Percentiles rank a stretch among this genome's conserved stretches.
Evolutionary conservation across 179 eudicot genomes (phyloP).

Genomic region (Spergularia azorica): DNA sequence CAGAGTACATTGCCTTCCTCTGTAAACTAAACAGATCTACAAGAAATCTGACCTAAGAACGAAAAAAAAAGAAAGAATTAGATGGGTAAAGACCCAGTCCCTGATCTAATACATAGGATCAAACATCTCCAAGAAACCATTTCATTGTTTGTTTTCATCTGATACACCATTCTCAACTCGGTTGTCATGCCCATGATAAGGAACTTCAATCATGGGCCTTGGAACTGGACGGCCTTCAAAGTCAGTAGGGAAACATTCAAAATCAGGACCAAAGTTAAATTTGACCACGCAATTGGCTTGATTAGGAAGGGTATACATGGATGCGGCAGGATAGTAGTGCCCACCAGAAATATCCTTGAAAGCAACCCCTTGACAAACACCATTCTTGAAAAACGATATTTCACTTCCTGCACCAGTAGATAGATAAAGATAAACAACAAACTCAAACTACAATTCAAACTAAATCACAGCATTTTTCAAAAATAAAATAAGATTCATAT

Average conservation of each 20-base stretch:
- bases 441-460: conserved; percentile 9
- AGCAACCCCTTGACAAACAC: conserved; percentile 86
- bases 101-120: conserved; percentile 13
- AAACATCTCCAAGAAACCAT: background rate
- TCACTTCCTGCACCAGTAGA: conserved; percentile 76
- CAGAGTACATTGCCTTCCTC: conserved; percentile 20
- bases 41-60: background rate
- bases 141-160: conserved; percentile 56
- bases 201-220: conserved; percentile 81
- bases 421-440: conserved; percentile 3
- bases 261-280: conserved; percentile 97
- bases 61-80: background rate
- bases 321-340: conserved; percentile 92
- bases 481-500: too few species aligned
- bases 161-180: conserved; percentile 74
- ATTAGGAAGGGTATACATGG: conserved; percentile 95
- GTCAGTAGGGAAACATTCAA: conserved; percentile 76
- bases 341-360: conserved; percentile 85
- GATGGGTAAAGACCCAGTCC: background rate
- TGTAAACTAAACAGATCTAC: background rate
- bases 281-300: conserved; percentile 83
- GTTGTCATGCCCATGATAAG: conserved; percentile 73
- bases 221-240: conserved; percentile 74
- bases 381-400: conserved; percentile 88
- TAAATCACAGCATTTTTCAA: background rate